A percentile compares a stretch with the other conserved stretches of the same genome.
phyloP scores from a whole-genome alignment of 768 basidiomycete species.

The Auricularia sp. region DNA sequence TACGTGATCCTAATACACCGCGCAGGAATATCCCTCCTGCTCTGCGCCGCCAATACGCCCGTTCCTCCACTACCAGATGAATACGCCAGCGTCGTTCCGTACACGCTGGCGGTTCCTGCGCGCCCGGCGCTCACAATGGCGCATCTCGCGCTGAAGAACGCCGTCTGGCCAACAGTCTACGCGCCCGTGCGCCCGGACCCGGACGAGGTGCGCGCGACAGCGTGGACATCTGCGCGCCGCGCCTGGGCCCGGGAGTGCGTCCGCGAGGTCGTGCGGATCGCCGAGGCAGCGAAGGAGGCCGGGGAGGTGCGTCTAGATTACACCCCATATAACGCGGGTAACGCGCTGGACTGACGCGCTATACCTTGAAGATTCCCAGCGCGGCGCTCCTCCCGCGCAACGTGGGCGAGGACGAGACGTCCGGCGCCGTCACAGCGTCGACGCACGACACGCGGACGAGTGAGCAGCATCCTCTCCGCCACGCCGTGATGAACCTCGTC shows the following conservation, averaged over 20 bases:
- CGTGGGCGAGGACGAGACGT: slow-evolving; percentile 33
- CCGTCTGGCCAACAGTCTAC: slow-evolving; percentile 81
- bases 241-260: slow-evolving; percentile 74
- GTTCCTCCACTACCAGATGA: background rate
- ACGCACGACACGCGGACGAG: slow-evolving; percentile 66
- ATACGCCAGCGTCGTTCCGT: slow-evolving; percentile 36
- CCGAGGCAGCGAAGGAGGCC: slow-evolving; percentile 31
- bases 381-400: slow-evolving; percentile 54
- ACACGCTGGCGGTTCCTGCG: slow-evolving; percentile 51
- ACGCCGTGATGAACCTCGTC: slow-evolving; percentile 72
- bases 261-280: slow-evolving; percentile 38
- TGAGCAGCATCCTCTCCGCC: slow-evolving; percentile 67
- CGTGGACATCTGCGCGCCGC: slow-evolving; percentile 56
- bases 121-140: slow-evolving; percentile 55
- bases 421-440: slow-evolving; percentile 7
- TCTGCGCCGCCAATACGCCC: slow-evolving; percentile 16
- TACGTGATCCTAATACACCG: slow-evolving; percentile 8
- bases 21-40: slow-evolving; percentile 42
- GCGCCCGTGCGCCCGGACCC: slow-evolving; percentile 62
- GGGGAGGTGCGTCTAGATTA: slow-evolving; percentile 47
- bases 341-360: slow-evolving; percentile 1
- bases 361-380: slow-evolving; percentile 51
- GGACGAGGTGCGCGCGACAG: slow-evolving; percentile 29
- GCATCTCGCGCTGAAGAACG: slow-evolving; percentile 56
- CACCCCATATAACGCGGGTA: background rate